phyloP scores from a whole-genome alignment of 2,329 filamentous ascomycete genomes.

The Magnaporthiopsis incrustans region DNA sequence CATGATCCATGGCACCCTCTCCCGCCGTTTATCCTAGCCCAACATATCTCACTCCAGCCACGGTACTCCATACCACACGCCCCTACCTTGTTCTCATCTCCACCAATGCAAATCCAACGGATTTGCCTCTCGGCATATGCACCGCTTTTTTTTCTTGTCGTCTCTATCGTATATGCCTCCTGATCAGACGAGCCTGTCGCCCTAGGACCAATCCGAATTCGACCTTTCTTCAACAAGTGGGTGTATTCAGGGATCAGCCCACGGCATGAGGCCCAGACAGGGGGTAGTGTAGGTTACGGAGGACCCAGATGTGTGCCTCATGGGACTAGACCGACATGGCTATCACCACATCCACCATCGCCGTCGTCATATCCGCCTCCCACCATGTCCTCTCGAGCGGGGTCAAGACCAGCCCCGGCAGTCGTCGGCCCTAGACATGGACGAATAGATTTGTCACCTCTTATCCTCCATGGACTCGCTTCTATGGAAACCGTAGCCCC shows the following conservation, averaged over 20 bases:
- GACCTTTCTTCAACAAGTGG: slow-evolving; percentile 17
- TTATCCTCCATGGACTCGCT: slow-evolving; percentile 30
- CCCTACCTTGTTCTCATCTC: not conserved
- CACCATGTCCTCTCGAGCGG: slow-evolving; percentile 27
- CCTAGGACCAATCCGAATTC: slow-evolving; percentile 21
- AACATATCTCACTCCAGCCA: not conserved
- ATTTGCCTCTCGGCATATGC: slow-evolving; percentile 33
- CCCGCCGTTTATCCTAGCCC: not conserved
- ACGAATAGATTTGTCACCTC: slow-evolving; percentile 36
- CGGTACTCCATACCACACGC: not conserved
- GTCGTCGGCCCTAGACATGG: not conserved
- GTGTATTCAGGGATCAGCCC: slow-evolving; percentile 21
- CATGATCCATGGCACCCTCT: not conserved
- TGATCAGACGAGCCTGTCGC: not conserved
- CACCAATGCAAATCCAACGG: slow-evolving; percentile 24
- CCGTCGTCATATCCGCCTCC: slow-evolving; percentile 18
- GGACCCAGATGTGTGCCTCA: not conserved
- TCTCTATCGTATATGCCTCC: not conserved
- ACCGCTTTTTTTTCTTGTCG: slow-evolving; percentile 23
- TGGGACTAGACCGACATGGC: slow-evolving; percentile 6
- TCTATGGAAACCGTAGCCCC: slow-evolving; percentile 18
- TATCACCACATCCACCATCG: slow-evolving; percentile 18
- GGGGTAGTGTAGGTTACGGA: not conserved
- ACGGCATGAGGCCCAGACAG: not conserved
- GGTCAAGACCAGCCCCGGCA: slow-evolving; percentile 24